Conservation (phyloP, 345 rosid species). For the Abelmoschus esculentus region DNA sequence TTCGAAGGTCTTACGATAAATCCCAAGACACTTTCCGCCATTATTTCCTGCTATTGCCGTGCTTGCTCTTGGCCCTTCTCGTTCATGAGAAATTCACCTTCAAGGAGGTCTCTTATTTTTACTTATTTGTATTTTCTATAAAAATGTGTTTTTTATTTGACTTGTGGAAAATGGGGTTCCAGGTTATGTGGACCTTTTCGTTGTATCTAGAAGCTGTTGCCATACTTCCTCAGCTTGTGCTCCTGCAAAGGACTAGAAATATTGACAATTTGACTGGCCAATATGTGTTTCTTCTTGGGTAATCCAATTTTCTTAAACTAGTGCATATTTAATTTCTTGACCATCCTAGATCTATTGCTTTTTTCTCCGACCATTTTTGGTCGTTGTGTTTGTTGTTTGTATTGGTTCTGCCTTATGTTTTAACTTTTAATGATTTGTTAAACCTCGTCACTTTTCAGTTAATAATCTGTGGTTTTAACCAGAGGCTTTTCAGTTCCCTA, state of each 20-base stretch:
- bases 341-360: conserved; percentile 3
- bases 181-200: conserved; percentile 81
- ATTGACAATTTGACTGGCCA: conserved; percentile 81
- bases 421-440: not conserved
- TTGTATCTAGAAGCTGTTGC: conserved; percentile 77
- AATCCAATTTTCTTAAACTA: conserved; percentile 1
- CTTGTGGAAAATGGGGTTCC: conserved; percentile 9
- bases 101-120: conserved; percentile 42
- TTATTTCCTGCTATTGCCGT: conserved; percentile 54
- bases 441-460: not conserved
- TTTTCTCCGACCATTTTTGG: not conserved
- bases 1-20: conserved; percentile 65
- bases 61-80: conserved; percentile 57
- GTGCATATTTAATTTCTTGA: not conserved
- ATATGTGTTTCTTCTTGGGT: conserved; percentile 81
- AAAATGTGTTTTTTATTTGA: not conserved
- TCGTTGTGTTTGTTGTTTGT: conserved; percentile 1
- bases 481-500: no score
- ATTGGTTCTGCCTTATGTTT: not conserved
- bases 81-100: conserved; percentile 63
- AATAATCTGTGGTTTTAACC: not conserved
- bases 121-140: not conserved
- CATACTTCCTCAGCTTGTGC: conserved; percentile 76
- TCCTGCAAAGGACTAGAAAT: conserved; percentile 73
- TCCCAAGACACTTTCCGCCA: conserved; percentile 73